Evolutionary conservation across 768 basidiomycete genomes (phyloP).

Genomic region (Leccinum aurantiacum): DNA sequence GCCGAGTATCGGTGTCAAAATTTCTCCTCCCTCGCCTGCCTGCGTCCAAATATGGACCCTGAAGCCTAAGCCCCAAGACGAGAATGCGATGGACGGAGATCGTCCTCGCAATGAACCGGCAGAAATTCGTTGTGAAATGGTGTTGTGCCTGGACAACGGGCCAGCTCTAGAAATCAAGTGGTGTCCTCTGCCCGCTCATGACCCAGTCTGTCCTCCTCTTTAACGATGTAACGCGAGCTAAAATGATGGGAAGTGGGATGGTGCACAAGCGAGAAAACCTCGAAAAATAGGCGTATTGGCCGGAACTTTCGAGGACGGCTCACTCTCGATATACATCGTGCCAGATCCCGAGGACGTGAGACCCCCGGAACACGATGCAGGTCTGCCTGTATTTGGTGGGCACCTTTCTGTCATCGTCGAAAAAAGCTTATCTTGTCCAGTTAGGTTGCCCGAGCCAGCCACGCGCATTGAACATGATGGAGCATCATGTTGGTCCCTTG

Average conservation of each 20-base stretch:
- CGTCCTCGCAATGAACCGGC: constrained; percentile 16
- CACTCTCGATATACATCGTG: constrained; percentile 72
- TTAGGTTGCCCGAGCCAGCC: constrained; percentile 60
- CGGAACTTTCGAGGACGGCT: constrained; percentile 86
- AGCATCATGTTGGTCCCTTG: constrained; percentile 73
- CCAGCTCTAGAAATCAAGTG: constrained; percentile 82
- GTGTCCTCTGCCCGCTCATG: constrained; percentile 89
- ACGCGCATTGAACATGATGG: constrained; percentile 75
- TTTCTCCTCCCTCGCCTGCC: constrained; percentile 52
- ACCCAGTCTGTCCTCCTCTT: constrained; percentile 39
- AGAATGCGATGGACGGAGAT: constrained; percentile 24
- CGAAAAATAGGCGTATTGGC: constrained; percentile 81
- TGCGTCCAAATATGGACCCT: constrained; percentile 89
- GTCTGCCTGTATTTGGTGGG: constrained; percentile 52
- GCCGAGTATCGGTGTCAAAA: constrained; percentile 64
- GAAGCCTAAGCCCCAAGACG: constrained; percentile 18
- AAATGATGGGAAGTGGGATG: constrained; percentile 20
- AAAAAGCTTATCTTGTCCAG: constrained; percentile 34
- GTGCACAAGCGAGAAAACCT: constrained; percentile 19
- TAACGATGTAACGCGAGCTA: neutral
- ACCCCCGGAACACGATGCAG: constrained; percentile 25
- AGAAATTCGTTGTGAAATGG: constrained; percentile 74
- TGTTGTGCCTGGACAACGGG: constrained; percentile 81
- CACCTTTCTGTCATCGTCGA: neutral
- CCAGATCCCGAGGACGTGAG: constrained; percentile 69